Base-by-base conservation (phyloP, 2,329 filamentous ascomycete genomes). In the Nothophaeocryptopus gaeumannii region DNA sequence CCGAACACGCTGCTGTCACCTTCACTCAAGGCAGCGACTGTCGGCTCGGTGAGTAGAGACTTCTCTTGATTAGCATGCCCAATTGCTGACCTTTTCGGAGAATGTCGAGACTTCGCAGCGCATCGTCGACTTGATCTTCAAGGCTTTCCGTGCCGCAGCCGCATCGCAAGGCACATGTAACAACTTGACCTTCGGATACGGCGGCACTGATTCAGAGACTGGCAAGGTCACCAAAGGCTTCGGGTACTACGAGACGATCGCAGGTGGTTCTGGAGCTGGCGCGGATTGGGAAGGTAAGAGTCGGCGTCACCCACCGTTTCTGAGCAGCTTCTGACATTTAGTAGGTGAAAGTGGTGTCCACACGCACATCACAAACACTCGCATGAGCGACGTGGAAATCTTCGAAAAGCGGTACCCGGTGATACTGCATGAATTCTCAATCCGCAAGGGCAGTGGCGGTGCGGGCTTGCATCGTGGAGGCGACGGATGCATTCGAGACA, bases 121-220 rank as follows among this genome's bases (percentile, higher is more conserved):
- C 30, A 58, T 69, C 33, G 62, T 59, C 5, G 67, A 69, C 38
- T 62, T 68, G 2, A 55, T 67, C 8, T 53, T 68, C 30, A 55
- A 56, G 33, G 65, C 67, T 2, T 69, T 68, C 45, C 52, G 58
- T 14, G 65, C 62, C 5, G 58, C 54, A 36, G 66, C 64, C 2
- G 66, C 65, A 4, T 60, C 55, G 12, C 63, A 67, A 47, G 66
- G 66, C 10, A 55, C 58, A 42, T 63, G 59, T 45, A 66, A 67
- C 45, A 63, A 61, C 40, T 53, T 69, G 13, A 61, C 61, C 11
- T 67, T 66, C 40, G 66, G 65, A 13, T 58, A 59, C 13, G 61
- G 61, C 20, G 58, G 58, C 16, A 83, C 55, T 16, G 56, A 85
- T 55, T 51, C 54, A 15, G 56, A 59, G 12, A 54, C 53, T 3